These are phyloP conservation scores for Microdochium trichocladiopsis DNA, from an alignment of 2,329 filamentous ascomycete genomes.

Conservation along the genomic window DNA sequence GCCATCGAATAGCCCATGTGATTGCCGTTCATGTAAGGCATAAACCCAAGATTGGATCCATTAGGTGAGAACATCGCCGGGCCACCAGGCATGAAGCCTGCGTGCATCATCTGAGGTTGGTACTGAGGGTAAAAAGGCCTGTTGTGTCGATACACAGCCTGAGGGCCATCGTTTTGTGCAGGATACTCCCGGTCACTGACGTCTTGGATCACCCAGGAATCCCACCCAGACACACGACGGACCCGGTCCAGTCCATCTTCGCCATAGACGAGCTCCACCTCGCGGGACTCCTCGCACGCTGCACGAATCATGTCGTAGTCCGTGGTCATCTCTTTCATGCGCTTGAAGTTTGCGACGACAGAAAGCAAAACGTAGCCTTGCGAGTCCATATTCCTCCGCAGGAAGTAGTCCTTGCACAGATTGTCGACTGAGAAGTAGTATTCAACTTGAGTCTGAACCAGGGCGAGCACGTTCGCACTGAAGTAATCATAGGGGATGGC, in stretches of 20 bases:
- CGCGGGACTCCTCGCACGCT: constrained; percentile 65
- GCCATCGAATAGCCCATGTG: constrained; percentile 13
- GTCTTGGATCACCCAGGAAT: constrained; percentile 61
- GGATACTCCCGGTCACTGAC: constrained; percentile 19
- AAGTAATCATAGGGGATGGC: constrained; percentile 51
- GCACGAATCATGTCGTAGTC: constrained; percentile 68
- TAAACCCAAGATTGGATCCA: constrained; percentile 18
- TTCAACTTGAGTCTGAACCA: constrained; percentile 52
- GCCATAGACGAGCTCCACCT: constrained; percentile 67
- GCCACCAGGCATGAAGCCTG: constrained; percentile 14
- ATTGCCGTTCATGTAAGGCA: constrained; percentile 21
- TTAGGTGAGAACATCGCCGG: constrained; percentile 19
- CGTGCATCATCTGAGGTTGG: constrained; percentile 12
- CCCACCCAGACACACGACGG: constrained; percentile 69
- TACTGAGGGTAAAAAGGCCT: constrained; percentile 13
- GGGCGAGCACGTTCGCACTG: constrained; percentile 28
- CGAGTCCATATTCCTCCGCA: constrained; percentile 88
- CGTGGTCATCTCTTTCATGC: constrained; percentile 66
- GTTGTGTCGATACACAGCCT: constrained; percentile 23
- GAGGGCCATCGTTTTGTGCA: constrained; percentile 66
- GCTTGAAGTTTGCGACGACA: constrained; percentile 80
- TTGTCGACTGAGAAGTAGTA: constrained; percentile 99
- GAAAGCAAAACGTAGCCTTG: constrained; percentile 82
- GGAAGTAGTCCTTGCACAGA: constrained; percentile 83
- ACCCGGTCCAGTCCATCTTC: constrained; percentile 75